phyloP scores from a whole-genome alignment of 164 flowering plant species.

The Protea cynaroides region DNA sequence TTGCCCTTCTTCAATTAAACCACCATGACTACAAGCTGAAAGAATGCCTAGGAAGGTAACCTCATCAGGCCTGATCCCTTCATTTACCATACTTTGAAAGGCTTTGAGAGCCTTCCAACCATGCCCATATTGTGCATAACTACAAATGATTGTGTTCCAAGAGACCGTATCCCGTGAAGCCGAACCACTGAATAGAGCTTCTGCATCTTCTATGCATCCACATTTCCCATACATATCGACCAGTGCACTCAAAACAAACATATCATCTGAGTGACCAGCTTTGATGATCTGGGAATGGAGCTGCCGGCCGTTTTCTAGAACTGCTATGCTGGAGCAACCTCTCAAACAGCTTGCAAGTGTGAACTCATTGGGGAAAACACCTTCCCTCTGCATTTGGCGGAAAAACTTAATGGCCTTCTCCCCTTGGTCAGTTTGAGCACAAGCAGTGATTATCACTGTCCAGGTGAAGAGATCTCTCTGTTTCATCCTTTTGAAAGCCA shows the following conservation, averaged over 20 bases:
- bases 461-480: conserved; percentile 32
- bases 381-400: conserved; percentile 43
- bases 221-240: too few species aligned
- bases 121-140: conserved; percentile 41
- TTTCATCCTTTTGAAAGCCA: conserved; percentile 21
- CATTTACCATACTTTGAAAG: conserved; percentile 36
- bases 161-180: conserved; percentile 26
- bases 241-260: conserved; percentile 39
- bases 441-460: conserved; percentile 36
- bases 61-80: conserved; percentile 38
- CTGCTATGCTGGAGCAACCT: conserved; percentile 37
- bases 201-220: conserved; percentile 43
- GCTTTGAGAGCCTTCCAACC: conserved; percentile 42
- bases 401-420: conserved; percentile 37
- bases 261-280: conserved; percentile 31
- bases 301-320: conserved; percentile 40
- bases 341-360: conserved; percentile 48
- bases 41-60: conserved; percentile 55
- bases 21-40: conserved; percentile 51
- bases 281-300: conserved; percentile 40
- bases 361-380: conserved; percentile 41
- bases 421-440: conserved; percentile 34
- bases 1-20: conserved; percentile 41
- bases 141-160: conserved; percentile 60
- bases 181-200: conserved; percentile 26